Conservation (phyloP, 257 asterid species). For the Galeopsis tetrahit region DNA sequence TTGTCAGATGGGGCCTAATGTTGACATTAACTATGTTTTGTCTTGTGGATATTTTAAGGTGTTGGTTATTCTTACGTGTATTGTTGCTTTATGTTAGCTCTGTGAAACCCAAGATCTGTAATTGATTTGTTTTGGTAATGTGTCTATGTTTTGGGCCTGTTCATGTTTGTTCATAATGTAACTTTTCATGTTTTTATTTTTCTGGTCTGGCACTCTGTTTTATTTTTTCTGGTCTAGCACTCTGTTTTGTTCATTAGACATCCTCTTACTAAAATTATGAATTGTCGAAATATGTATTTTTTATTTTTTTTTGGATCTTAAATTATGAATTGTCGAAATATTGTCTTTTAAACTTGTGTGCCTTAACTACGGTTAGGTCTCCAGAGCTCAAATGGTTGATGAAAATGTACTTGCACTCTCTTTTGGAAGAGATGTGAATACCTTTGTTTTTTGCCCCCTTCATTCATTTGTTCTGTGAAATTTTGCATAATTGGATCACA, state of each 20-base stretch:
- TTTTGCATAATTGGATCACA: background rate
- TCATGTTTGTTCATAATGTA: background rate
- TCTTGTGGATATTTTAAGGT: background rate
- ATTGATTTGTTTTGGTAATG: background rate
- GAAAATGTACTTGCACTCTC: background rate
- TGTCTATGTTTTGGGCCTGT: background rate
- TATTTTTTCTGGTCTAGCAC: no score
- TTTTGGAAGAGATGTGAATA: background rate
- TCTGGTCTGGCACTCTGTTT: background rate
- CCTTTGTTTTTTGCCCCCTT: background rate
- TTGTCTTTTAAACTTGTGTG: background rate
- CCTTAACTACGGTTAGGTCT: constrained; percentile 4
- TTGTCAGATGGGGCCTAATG: background rate
- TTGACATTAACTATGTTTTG: background rate
- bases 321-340: background rate
- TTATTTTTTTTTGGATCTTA: no score
- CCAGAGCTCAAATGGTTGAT: background rate
- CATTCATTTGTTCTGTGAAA: background rate
- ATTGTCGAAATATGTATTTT: background rate
- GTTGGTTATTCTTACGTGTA: background rate
- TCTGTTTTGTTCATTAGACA: background rate
- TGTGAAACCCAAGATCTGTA: background rate
- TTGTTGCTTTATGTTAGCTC: background rate
- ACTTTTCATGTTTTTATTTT: background rate
- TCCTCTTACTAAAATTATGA: background rate